Percentiles rank a stretch among this genome's conserved stretches.
Evolutionary conservation across 805 yeast species (phyloP).

Genomic region (Candida bentonensis): DNA sequence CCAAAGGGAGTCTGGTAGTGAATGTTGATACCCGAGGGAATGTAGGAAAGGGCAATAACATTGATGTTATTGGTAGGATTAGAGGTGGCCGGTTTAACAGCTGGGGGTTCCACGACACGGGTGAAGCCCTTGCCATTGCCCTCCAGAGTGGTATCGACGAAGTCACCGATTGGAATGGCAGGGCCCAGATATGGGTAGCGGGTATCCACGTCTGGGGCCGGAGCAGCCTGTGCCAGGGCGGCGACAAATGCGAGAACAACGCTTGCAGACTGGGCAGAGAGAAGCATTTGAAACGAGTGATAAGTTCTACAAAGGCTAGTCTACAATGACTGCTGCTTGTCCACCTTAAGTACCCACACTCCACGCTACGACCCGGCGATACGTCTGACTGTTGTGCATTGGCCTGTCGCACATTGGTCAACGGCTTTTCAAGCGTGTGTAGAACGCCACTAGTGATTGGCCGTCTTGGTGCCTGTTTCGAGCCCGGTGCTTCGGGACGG

Average conservation of each 20-base stretch:
- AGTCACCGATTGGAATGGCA: conserved; percentile 9
- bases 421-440: no score
- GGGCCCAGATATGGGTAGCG: conserved; percentile 9
- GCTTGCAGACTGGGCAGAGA: neutral
- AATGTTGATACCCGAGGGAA: conserved; percentile 10
- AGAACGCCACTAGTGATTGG: no score
- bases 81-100: conserved; percentile 6
- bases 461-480: no score
- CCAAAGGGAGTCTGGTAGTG: conserved; percentile 11
- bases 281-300: neutral
- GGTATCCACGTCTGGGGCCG: conserved; percentile 9
- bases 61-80: conserved; percentile 10
- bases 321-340: no score
- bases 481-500: no score
- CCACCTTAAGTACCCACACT: no score
- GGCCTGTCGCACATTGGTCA: no score
- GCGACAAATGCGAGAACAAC: neutral
- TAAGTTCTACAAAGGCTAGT: no score
- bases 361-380: no score
- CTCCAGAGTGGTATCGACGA: conserved; percentile 7
- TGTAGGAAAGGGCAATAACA: conserved; percentile 6
- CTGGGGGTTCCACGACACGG: conserved; percentile 9
- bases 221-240: conserved; percentile 2
- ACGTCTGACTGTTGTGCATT: no score
- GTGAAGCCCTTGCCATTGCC: conserved; percentile 10